Base-by-base conservation (phyloP, 2,329 filamentous ascomycete genomes). In the Cladosporium sp. region DNA sequence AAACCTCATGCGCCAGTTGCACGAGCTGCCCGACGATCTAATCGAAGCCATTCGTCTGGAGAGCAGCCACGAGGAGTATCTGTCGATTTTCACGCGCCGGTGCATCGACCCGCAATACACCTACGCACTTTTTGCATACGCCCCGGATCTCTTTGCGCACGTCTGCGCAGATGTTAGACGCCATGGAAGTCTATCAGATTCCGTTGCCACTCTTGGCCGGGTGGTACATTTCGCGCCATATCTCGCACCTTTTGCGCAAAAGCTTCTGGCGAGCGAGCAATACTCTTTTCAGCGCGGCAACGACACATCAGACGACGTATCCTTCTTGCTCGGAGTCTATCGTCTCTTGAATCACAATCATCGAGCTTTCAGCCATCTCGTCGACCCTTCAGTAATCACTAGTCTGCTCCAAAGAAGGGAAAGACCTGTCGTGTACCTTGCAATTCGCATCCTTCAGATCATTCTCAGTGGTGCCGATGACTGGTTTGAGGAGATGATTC, bases 161-260 rank as follows among this genome's bases (percentile, higher is more conserved):
- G 76, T 95, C 46, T 89, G 86, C 70, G 86, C 89, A 19, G 49
- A 52, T 35, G 19, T 52, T 16, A 54, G 61, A 57, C 35, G 56
- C 63, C 38, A 68, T 66, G 33, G 63, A 61, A 54, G 66, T 85
- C 49, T 78, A 4, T 54, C 63, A 32, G 44, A 57, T 9, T 43
- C 59, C 3, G 43, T 92, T 58, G 79, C 84, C 52, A 85, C 87
- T 32, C 87, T 95, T 72, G 86, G 87, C 56, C 81, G 87, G 63
- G 78, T 95, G 57, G 69, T 96, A 61, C 88, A 89, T 14, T 85
- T 93, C 74, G 87, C 87, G 59, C 87, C 89, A 46, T 83, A 92
- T 66, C 76, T 97, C 41, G 83, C 85, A 31, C 55, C 62, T 9
- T 61, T 55, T 43, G 63, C 66, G 40, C 59, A 55, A 22, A 49